Conservation (phyloP, 139 green algal genomes). For the Deuterostichococcus epilithicus region DNA sequence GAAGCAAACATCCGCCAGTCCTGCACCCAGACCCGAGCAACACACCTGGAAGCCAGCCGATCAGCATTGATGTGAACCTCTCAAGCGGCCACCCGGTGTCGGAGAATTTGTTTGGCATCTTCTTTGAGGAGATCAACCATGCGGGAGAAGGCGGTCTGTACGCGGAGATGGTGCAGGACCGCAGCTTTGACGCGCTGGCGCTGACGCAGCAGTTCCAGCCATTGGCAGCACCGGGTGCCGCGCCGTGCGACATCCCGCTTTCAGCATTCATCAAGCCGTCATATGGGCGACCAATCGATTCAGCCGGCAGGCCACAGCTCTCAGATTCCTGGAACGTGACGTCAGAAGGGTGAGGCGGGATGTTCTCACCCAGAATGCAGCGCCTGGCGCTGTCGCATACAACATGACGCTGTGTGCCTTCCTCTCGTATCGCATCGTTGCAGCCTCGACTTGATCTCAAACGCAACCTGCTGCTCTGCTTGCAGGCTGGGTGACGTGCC, state of each 20-base stretch:
- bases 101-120: constrained; percentile 28
- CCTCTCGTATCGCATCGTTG: no score
- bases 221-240: not conserved
- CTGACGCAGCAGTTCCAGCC: constrained; percentile 17
- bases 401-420: no score
- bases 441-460: no score
- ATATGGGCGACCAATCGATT: not conserved
- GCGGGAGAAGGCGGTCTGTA: constrained; percentile 53
- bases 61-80: not conserved
- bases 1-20: no score
- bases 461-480: no score
- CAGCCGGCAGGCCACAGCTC: not conserved
- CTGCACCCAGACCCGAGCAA: no score
- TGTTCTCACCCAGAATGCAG: no score
- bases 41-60: not conserved
- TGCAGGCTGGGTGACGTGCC: not conserved
- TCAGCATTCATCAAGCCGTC: not conserved
- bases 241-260: not conserved
- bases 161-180: constrained; percentile 50
- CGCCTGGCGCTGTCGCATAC: no score
- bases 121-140: constrained; percentile 56
- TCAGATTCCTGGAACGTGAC: not conserved
- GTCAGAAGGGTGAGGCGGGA: no score
- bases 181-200: constrained; percentile 40
- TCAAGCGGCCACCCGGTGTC: not conserved